Base-by-base conservation (phyloP, 176 grass and related monocot genomes). In the Ensete ventricosum region DNA sequence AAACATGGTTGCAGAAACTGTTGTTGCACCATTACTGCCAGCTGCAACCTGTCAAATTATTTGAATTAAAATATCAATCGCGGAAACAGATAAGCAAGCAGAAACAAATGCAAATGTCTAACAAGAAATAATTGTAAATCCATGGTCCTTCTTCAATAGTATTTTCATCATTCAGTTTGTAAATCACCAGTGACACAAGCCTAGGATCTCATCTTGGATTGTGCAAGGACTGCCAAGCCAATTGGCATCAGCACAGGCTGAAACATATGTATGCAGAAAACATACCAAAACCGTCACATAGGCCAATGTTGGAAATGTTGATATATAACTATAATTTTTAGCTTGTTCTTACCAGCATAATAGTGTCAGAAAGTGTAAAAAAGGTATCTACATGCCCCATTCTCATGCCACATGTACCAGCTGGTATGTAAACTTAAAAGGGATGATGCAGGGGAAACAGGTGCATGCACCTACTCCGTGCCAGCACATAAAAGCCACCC, bases 1-100 rank as follows among this genome's bases (percentile, higher is more conserved):
- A 84, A 97, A 86, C 90, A 98, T 93, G 52, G 88, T 89, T 64
- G 88, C 94, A 55, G 94, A 98, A 76, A 98, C 94, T 69, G 94
- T 98, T 25, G 88, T 98, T 68, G 94, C 94, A 3, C 94, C 90
- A 65, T 89, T 93, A 43, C 84, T 80, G 73, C 94, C 84, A 57
- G 82, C 77, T 7, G 90, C 85, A 25, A 98, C 83, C 94, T 93
- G 69, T n/a, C 74, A 77, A 89, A 53, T 52, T 16, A 52, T 74
- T 9, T n/a, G 52, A 9, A 11, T 55, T 22, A 72, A 9, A 64
- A 53, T 16, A 29, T 72, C 50, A n/a, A 54, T 24, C 52, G 76
- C 21, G 81, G 48, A 53, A 71, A 50, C 84, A 72, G 2, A 21
- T 17, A 27, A 55, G 5, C 12, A 23, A 16, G 9, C 8, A 34